phyloP scores from a whole-genome alignment of 2,329 filamentous ascomycete genomes.

The Phoma sp. region DNA sequence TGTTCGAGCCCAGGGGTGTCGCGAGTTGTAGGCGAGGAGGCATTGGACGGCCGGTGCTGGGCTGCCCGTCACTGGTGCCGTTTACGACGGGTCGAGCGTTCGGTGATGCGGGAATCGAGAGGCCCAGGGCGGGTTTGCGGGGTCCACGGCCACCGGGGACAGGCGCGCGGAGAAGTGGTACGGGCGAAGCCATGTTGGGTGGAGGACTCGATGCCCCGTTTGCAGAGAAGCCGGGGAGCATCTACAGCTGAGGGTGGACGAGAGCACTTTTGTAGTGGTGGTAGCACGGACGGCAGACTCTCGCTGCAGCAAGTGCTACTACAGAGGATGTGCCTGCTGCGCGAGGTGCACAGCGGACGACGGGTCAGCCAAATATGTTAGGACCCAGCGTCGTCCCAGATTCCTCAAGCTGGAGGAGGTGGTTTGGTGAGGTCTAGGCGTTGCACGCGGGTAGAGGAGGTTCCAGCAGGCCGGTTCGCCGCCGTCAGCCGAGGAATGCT shows the following conservation, averaged over 20 bases:
- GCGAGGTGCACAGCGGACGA: constrained; percentile 17
- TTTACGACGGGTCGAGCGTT: constrained; percentile 80
- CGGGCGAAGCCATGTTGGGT: constrained; percentile 74
- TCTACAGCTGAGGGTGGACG: constrained; percentile 24
- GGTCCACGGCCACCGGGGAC: constrained; percentile 72
- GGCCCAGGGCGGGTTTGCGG: constrained; percentile 78
- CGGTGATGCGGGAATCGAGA: constrained; percentile 89
- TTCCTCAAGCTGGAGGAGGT: constrained; percentile 22
- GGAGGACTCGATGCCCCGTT: constrained; percentile 34
- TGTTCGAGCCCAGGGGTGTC: constrained; percentile 84
- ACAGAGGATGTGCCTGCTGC: constrained; percentile 5
- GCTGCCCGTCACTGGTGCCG: constrained; percentile 54
- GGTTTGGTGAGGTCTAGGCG: constrained; percentile 23
- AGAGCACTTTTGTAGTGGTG: neutral
- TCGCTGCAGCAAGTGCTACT: constrained; percentile 9
- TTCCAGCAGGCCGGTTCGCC: constrained; percentile 38
- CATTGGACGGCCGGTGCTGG: constrained; percentile 58
- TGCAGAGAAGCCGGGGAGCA: constrained; percentile 32
- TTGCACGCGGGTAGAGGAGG: constrained; percentile 34
- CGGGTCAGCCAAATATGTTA: constrained; percentile 9
- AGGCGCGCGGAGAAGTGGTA: constrained; percentile 82
- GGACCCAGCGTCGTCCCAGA: constrained; percentile 12
- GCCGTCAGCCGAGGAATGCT: constrained; percentile 41
- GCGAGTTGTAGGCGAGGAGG: constrained; percentile 84
- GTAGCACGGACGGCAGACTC: neutral